Conservation (phyloP, 2,329 filamentous ascomycete genomes). For the Neonectria hederae region DNA sequence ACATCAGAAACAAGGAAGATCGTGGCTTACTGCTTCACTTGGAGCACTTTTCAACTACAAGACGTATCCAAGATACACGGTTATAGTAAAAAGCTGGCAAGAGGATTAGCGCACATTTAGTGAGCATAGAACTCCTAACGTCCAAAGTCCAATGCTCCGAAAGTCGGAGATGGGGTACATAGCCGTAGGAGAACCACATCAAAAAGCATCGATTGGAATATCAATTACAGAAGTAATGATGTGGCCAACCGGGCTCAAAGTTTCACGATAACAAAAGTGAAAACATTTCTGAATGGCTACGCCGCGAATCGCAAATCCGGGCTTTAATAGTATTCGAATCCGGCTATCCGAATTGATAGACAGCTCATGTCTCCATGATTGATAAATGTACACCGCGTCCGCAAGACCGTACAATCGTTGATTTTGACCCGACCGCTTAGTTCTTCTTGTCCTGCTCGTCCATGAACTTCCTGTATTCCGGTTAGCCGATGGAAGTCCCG, state of each 20-base stretch:
- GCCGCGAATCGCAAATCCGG: conserved; percentile 36
- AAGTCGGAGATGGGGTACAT: background rate
- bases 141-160: background rate
- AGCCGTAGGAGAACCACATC: background rate
- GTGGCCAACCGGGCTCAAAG: background rate
- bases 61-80: background rate
- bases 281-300: conserved; percentile 24
- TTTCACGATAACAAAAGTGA: conserved; percentile 23
- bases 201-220: background rate
- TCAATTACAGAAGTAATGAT: background rate
- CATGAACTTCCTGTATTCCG: conserved; percentile 49
- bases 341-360: conserved; percentile 37
- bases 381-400: conserved; percentile 49
- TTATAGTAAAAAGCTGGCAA: background rate
- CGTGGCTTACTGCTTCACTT: background rate
- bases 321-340: conserved; percentile 40
- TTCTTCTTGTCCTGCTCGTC: conserved; percentile 55
- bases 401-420: conserved; percentile 38
- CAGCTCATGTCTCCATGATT: conserved; percentile 39
- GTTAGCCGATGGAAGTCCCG: conserved; percentile 38
- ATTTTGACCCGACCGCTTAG: conserved; percentile 39
- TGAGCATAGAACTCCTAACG: background rate
- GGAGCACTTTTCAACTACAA: background rate
- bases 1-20: background rate
- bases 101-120: background rate